Percentiles rank a stretch among this genome's conserved stretches.
phyloP scores from a whole-genome alignment of 805 yeast species.

The Wickerhamiella musiphila region DNA sequence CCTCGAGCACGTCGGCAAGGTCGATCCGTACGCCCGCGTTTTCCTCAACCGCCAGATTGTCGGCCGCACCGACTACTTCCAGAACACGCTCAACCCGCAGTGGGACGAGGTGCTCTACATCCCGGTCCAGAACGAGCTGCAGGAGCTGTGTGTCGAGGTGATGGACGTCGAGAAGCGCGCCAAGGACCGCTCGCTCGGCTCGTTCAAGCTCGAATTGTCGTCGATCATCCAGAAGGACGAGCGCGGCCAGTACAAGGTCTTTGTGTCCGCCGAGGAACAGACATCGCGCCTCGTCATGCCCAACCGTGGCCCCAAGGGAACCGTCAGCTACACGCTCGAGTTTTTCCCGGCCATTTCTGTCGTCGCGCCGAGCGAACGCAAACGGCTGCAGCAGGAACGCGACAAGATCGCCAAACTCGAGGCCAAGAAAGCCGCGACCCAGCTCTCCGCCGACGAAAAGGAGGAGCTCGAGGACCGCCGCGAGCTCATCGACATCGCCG shows the following conservation, averaged over 20 bases:
- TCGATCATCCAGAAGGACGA: slow-evolving; percentile 46
- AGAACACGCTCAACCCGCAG: slow-evolving; percentile 56
- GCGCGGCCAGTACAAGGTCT: slow-evolving; percentile 46
- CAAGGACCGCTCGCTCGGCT: slow-evolving; percentile 79
- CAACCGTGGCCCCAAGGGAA: slow-evolving; percentile 71
- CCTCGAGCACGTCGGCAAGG: slow-evolving; percentile 73
- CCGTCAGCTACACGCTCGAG: slow-evolving; percentile 50
- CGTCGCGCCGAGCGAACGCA: slow-evolving; percentile 44
- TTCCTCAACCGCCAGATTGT: slow-evolving; percentile 59
- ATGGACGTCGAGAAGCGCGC: slow-evolving; percentile 75
- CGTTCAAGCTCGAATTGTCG: slow-evolving; percentile 49
- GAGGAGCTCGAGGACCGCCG: slow-evolving; percentile 15
- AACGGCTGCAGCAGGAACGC: slow-evolving; percentile 35
- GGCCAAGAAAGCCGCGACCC: slow-evolving; percentile 12
- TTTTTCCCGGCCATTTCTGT: slow-evolving; percentile 76
- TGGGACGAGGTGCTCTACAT: slow-evolving; percentile 75
- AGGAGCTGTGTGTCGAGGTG: slow-evolving; percentile 66
- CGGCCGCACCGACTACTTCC: slow-evolving; percentile 57
- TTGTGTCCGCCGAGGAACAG: slow-evolving; percentile 37
- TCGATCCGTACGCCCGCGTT: slow-evolving; percentile 81
- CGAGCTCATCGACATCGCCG: slow-evolving; percentile 17
- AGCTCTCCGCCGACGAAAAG: slow-evolving; percentile 19
- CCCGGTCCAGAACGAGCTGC: slow-evolving; percentile 69
- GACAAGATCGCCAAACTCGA: slow-evolving; percentile 16
- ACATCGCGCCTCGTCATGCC: slow-evolving; percentile 48